These are phyloP conservation scores for Gossypium raimondii DNA, from an alignment of 345 rosid genomes.

Conservation along the genomic window DNA sequence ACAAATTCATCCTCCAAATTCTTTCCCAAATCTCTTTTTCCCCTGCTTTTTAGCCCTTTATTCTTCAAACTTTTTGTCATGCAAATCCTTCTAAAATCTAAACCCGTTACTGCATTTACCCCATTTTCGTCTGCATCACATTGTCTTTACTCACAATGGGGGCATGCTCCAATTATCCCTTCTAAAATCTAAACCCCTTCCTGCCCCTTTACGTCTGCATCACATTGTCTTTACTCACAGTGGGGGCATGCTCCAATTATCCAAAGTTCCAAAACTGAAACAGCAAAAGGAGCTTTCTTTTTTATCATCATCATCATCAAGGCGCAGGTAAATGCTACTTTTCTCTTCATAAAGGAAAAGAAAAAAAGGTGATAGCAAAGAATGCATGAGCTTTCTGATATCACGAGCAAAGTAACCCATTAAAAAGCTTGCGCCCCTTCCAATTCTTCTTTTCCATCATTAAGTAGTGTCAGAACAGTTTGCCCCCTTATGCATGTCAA, in stretches of 20 bases:
- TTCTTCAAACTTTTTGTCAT: too few species aligned
- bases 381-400: neutral
- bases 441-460: neutral
- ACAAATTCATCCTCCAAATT: too few species aligned
- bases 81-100: too few species aligned
- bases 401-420: neutral
- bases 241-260: conserved; percentile 1
- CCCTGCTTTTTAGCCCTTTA: too few species aligned
- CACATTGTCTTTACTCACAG: neutral
- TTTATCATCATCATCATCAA: neutral
- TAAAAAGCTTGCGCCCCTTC: neutral
- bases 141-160: neutral
- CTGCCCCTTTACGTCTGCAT: neutral
- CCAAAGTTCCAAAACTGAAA: neutral
- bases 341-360: neutral
- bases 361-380: neutral
- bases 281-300: neutral
- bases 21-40: too few species aligned
- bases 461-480: neutral
- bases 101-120: too few species aligned
- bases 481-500: neutral
- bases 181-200: neutral
- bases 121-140: too few species aligned
- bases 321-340: neutral
- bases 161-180: conserved; percentile 4